Percentiles rank a stretch among this genome's conserved stretches.
These are phyloP conservation scores for Tephrocybe sp. DNA, from an alignment of 768 basidiomycete genomes.

Conservation along the genomic window DNA sequence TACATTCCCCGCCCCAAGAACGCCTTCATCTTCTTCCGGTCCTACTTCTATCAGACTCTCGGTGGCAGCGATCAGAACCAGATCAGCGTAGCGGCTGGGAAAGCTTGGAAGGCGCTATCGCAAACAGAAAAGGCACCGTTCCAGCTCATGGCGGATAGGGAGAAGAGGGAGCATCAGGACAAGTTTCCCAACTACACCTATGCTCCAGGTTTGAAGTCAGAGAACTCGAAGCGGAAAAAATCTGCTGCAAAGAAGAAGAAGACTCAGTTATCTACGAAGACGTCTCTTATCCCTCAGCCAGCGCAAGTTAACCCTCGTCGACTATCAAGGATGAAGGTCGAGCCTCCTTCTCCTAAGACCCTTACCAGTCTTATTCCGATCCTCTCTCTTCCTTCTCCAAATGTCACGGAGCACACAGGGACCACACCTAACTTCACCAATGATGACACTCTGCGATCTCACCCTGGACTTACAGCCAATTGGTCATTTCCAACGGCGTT, in stretches of 20 bases:
- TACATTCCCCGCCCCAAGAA: slow-evolving; percentile 37
- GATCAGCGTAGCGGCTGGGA: slow-evolving; percentile 31
- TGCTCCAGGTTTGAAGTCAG: slow-evolving; percentile 18
- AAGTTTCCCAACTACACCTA: slow-evolving; percentile 31
- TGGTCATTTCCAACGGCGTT: slow-evolving; percentile 12
- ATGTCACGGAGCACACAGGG: not conserved
- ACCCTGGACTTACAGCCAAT: not conserved
- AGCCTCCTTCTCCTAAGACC: not conserved
- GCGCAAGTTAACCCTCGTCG: not conserved
- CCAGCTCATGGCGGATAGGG: slow-evolving; percentile 19
- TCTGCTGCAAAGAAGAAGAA: slow-evolving; percentile 4
- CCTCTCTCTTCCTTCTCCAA: not conserved
- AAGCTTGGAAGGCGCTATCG: slow-evolving; percentile 27
- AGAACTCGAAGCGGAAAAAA: slow-evolving; percentile 13
- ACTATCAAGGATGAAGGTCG: not conserved
- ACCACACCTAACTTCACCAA: not conserved
- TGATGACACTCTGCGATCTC: not conserved
- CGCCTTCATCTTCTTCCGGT: slow-evolving; percentile 39
- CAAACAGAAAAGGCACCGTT: slow-evolving; percentile 22
- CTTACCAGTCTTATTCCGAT: not conserved
- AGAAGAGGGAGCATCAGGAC: slow-evolving; percentile 26
- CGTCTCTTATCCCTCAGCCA: not conserved
- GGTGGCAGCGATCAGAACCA: slow-evolving; percentile 29
- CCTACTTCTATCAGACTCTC: slow-evolving; percentile 20
- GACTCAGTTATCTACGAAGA: slow-evolving; percentile 5